Evolutionary conservation across 208 protist species (phyloP).

Genomic region (Phytomonas serpens): DNA sequence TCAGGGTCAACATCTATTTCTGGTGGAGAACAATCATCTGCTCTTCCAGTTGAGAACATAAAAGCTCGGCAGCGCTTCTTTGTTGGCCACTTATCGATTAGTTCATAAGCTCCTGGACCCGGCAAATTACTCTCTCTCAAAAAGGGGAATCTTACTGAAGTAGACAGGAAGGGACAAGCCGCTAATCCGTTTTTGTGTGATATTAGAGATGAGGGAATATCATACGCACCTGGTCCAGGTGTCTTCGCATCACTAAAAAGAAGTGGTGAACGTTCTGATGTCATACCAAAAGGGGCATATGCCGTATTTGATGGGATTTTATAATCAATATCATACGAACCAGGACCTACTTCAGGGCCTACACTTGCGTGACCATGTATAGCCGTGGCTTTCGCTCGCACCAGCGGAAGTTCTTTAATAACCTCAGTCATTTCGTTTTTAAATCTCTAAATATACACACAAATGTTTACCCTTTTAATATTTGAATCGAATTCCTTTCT

Average conservation of each 20-base stretch:
- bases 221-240: conserved; percentile 64
- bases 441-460: conserved; percentile 4
- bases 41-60: conserved; percentile 17
- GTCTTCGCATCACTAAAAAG: conserved; percentile 17
- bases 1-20: conserved; percentile 24
- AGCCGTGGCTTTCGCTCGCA: conserved; percentile 50
- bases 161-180: conserved; percentile 59
- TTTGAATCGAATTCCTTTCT: background rate
- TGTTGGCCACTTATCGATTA: conserved; percentile 17
- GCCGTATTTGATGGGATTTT: conserved; percentile 20
- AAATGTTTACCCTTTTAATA: background rate
- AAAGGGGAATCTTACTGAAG: conserved; percentile 36
- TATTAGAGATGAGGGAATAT: conserved; percentile 8
- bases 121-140: conserved; percentile 23
- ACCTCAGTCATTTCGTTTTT: conserved; percentile 13
- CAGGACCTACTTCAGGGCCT: conserved; percentile 57
- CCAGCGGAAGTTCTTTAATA: conserved; percentile 64
- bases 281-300: conserved; percentile 68
- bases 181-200: conserved; percentile 20
- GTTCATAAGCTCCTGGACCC: conserved; percentile 62
- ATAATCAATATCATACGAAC: conserved; percentile 53
- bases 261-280: conserved; percentile 32
- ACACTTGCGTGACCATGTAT: conserved; percentile 20
- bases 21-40: background rate
- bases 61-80: conserved; percentile 23